Evolutionary conservation across 495 filamentous ascomycete genomes (phyloP), one percentile per base, ranked within the genome.

Genomic region (Niebla homalea): DNA sequence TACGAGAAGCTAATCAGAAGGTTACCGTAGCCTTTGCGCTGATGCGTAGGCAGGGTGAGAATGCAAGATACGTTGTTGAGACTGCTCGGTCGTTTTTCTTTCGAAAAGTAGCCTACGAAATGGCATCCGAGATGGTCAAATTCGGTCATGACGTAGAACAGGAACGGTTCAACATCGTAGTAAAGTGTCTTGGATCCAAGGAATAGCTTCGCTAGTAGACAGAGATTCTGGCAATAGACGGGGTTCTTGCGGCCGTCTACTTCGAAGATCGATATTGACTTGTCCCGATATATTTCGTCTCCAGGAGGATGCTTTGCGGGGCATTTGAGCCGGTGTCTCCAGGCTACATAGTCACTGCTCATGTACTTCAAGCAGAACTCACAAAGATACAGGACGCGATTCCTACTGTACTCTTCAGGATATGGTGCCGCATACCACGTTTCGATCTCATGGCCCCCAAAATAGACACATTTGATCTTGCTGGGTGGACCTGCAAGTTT

Each of bases 361-460:
- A 98, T 95, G 69, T 98, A 98, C 64, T 97, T 97, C 42, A 98
- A 72, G 62, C 92, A 98, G 64, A 96, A 98, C 63, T 98, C 93
- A 71, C 92, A 98, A 55, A 98, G 96, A 66, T 94, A 96, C 15
- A 98, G 80, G 18, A 94, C 83, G 32, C 82, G 81, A 60, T 97
- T 96, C 56, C 87, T 81, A 59, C 88, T 96, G 69, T 97, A 98
- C 65, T 98, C 92, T 64, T 96, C 92, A 0, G 92, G 92, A 60
- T 98, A 98, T 18, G 92, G 92, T 22, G 92, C 90, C n/a, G 93
- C 89, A 66, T 98, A 96, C 92, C 92, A 97, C 20, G 89, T 97
- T 65, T 98, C 93, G 58, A 98, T 97, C 61, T 97, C 90, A 67
- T 83, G 92, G 37, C 86, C 86, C 23, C 93, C 92, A 67, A 98